Conservation (phyloP, 2,329 filamentous ascomycete species). For the Exophiala phaeomuriformis region DNA sequence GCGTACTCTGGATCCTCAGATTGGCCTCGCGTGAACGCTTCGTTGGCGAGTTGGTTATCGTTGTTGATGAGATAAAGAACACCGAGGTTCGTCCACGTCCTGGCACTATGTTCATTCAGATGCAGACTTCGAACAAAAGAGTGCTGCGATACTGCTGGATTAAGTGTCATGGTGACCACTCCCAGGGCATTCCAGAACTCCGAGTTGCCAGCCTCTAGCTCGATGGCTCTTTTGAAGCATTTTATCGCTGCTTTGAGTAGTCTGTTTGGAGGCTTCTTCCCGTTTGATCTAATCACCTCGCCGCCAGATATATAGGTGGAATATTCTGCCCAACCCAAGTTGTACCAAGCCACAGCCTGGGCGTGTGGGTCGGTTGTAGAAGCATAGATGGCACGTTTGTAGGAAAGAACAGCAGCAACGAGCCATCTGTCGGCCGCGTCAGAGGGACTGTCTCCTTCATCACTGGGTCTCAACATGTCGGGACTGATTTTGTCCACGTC, state of each 20-base stretch:
- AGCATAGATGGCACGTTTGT: conserved; percentile 75
- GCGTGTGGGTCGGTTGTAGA: conserved; percentile 71
- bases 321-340: conserved; percentile 89
- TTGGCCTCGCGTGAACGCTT: conserved; percentile 82
- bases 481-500: conserved; percentile 56
- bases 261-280: conserved; percentile 50
- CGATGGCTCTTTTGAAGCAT: conserved; percentile 93
- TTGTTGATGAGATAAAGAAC: conserved; percentile 77
- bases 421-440: conserved; percentile 50
- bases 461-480: conserved; percentile 26
- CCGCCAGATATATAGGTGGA: conserved; percentile 56
- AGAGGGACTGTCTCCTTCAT: conserved; percentile 18
- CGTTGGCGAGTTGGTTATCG: conserved; percentile 77
- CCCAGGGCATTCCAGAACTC: conserved; percentile 98
- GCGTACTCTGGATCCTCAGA: conserved; percentile 91
- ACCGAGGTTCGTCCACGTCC: conserved; percentile 85
- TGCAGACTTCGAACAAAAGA: conserved; percentile 88
- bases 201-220: conserved; percentile 84
- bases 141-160: conserved; percentile 83
- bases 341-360: conserved; percentile 94
- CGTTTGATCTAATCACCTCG: conserved; percentile 31
- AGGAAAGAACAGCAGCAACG: conserved; percentile 68
- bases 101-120: conserved; percentile 77
- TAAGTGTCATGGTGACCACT: conserved; percentile 79
- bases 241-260: conserved; percentile 75